These are phyloP conservation scores for Lavandula angustifolia DNA, from an alignment of 257 asterid genomes.

Conservation along the genomic window DNA sequence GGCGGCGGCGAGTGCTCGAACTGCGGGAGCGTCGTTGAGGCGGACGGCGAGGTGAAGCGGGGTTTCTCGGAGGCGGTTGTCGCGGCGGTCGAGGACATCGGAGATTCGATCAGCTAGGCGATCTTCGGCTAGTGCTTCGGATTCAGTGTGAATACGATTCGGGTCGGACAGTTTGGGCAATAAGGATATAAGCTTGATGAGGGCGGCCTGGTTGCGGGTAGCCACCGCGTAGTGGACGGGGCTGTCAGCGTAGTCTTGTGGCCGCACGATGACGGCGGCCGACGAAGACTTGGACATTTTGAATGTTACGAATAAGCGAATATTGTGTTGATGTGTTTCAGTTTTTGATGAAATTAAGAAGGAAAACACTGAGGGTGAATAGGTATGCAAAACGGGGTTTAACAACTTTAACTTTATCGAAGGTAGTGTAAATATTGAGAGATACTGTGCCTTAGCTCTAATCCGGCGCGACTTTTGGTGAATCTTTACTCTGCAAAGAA, in stretches of 20 bases:
- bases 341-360: too few species aligned
- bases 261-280: constrained; percentile 46
- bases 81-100: constrained; percentile 72
- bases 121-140: constrained; percentile 63
- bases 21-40: constrained; percentile 65
- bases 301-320: background rate
- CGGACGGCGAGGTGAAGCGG: constrained; percentile 91
- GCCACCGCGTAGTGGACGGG: constrained; percentile 85
- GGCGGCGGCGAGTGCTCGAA: constrained; percentile 58
- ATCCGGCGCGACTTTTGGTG: too few species aligned
- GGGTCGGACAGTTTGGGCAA: constrained; percentile 60
- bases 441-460: too few species aligned
- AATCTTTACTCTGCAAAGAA: too few species aligned
- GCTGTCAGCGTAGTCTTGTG: constrained; percentile 64
- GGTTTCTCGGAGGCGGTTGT: constrained; percentile 65
- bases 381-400: too few species aligned
- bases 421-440: too few species aligned
- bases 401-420: too few species aligned
- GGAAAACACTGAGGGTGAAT: too few species aligned
- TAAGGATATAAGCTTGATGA: constrained; percentile 50
- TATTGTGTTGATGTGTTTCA: too few species aligned
- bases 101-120: constrained; percentile 56
- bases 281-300: constrained; percentile 42
- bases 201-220: constrained; percentile 58
- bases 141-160: constrained; percentile 48